Conservation (phyloP, 2,329 filamentous ascomycete species). For the Colletotrichum paranaense region DNA sequence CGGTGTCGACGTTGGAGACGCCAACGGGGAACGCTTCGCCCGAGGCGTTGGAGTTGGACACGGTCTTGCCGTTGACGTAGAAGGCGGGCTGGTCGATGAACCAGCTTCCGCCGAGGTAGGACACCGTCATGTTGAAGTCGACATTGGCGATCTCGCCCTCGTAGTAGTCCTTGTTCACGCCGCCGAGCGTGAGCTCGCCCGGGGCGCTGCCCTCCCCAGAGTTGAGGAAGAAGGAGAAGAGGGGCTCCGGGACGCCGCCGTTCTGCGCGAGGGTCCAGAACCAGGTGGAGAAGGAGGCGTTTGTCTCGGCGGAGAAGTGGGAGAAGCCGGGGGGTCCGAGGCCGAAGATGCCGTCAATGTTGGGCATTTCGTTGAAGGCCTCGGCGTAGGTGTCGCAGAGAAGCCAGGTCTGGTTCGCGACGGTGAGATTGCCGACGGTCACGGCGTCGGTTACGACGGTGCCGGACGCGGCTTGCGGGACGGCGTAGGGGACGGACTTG, state of each 20-base stretch:
- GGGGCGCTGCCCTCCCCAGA: slow-evolving; percentile 34
- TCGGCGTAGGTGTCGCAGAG: slow-evolving; percentile 44
- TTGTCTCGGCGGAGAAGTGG: slow-evolving; percentile 23
- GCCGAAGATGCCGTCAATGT: slow-evolving; percentile 49
- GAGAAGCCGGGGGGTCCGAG: slow-evolving; percentile 37
- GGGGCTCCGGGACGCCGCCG: slow-evolving; percentile 40
- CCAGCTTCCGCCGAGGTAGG: slow-evolving; percentile 37
- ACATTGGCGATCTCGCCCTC: slow-evolving; percentile 41
- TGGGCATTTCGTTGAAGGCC: slow-evolving; percentile 39
- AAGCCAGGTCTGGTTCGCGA: slow-evolving; percentile 43
- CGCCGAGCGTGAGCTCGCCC: slow-evolving; percentile 47
- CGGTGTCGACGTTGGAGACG: slow-evolving; percentile 45
- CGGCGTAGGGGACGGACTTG: slow-evolving; percentile 41
- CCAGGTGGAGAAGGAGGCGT: slow-evolving; percentile 35
- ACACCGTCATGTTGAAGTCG: slow-evolving; percentile 38
- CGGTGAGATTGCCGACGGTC: slow-evolving; percentile 39
- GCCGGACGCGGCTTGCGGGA: slow-evolving; percentile 40
- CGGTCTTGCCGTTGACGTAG: slow-evolving; percentile 39
- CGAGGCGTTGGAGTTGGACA: slow-evolving; percentile 36
- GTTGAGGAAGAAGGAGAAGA: slow-evolving; percentile 45
- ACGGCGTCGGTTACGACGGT: slow-evolving; percentile 44
- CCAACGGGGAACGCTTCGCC: slow-evolving; percentile 14
- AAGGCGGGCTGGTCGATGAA: slow-evolving; percentile 42
- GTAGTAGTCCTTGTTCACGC: slow-evolving; percentile 44
- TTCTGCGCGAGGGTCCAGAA: slow-evolving; percentile 44